Conservation (phyloP, 441 rosid genomes). For the Omphalea diandra region DNA sequence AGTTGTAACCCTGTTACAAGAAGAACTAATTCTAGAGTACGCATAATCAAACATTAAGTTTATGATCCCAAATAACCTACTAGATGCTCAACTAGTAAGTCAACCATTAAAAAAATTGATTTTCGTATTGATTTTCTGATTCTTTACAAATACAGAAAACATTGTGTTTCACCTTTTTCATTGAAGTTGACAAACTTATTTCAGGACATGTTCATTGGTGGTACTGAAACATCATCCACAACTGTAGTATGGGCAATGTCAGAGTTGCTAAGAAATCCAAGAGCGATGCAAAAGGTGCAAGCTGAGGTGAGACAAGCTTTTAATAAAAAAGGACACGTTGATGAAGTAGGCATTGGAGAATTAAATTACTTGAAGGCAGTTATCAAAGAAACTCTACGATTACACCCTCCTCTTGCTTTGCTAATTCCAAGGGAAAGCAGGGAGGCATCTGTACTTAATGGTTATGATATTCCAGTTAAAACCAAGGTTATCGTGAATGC, state of each 20-base stretch:
- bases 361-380: background rate
- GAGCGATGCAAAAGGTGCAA: background rate
- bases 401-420: background rate
- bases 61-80: too few species aligned
- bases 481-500: constrained; percentile 1
- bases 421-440: background rate
- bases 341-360: background rate
- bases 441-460: background rate
- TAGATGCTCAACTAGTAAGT: background rate
- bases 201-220: constrained; percentile 1
- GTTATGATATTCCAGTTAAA: background rate
- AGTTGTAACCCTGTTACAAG: too few species aligned
- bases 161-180: background rate
- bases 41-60: too few species aligned
- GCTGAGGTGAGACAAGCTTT: background rate
- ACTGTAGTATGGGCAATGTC: background rate
- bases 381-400: background rate
- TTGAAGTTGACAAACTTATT: background rate
- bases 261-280: background rate
- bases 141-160: background rate
- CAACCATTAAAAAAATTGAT: too few species aligned
- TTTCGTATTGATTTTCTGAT: background rate
- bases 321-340: background rate
- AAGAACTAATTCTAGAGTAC: too few species aligned
- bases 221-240: background rate